Evolutionary conservation across 176 grass and related monocot genomes (phyloP).

Genomic region (Musa beccarii): DNA sequence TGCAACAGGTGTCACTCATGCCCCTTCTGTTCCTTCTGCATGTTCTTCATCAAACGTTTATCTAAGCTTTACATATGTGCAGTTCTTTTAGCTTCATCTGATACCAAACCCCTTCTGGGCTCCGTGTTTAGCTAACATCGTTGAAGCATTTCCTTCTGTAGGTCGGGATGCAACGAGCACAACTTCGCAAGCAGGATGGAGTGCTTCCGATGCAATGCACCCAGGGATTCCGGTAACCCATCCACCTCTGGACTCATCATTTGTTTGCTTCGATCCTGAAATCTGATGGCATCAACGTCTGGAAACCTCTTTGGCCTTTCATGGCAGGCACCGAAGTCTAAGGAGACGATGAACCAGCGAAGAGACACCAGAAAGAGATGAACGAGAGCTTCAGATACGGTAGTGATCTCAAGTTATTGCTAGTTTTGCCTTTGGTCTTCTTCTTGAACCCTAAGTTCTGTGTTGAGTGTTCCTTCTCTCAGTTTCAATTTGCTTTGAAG

Average conservation of each 20-base stretch:
- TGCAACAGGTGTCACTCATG: neutral
- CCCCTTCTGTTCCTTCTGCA: too few relatives aligned
- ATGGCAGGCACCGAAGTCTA: neutral
- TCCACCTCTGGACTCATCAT: neutral
- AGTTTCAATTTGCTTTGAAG: too few relatives aligned
- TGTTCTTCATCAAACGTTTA: too few relatives aligned
- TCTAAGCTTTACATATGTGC: too few relatives aligned
- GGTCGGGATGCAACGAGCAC: neutral
- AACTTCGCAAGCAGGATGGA: conserved; percentile 1
- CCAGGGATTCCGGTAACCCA: conserved; percentile 1
- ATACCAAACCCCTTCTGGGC: too few relatives aligned
- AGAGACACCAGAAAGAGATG: neutral
- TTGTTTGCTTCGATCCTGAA: neutral
- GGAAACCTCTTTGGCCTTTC: neutral
- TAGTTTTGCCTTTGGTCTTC: neutral
- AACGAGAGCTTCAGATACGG: neutral
- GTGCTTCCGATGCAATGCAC: conserved; percentile 3
- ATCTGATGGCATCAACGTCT: neutral
- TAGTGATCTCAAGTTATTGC: neutral
- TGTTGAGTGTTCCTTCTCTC: too few relatives aligned
- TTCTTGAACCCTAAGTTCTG: neutral
- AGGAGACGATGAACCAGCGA: neutral
- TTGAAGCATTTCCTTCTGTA: neutral
- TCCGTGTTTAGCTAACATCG: too few relatives aligned
- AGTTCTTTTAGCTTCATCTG: too few relatives aligned